Conservation (phyloP, 768 basidiomycete genomes). For the Phlebiopsis flavidoalba region DNA sequence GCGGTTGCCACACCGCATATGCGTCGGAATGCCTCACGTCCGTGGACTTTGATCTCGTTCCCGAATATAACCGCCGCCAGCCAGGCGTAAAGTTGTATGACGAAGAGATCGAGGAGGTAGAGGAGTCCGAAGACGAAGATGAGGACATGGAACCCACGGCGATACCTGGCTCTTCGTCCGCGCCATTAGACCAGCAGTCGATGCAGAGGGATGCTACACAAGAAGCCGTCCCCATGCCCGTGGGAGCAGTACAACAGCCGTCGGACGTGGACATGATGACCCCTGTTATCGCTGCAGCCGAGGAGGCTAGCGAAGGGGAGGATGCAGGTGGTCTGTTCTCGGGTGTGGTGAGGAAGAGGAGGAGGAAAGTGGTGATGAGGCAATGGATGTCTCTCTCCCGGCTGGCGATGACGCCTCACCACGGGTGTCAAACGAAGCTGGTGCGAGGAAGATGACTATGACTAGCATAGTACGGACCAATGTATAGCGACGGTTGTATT, state of each 20-base stretch:
- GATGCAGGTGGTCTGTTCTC: slow-evolving; percentile 78
- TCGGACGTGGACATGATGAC: slow-evolving; percentile 66
- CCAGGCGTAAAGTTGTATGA: slow-evolving; percentile 72
- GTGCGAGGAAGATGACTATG: slow-evolving; percentile 88
- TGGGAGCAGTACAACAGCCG: slow-evolving; percentile 57
- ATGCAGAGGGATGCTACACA: slow-evolving; percentile 13
- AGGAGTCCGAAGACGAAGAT: slow-evolving; percentile 66
- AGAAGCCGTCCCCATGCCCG: slow-evolving; percentile 12
- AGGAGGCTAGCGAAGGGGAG: slow-evolving; percentile 70
- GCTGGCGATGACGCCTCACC: slow-evolving; percentile 15
- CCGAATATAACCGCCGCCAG: slow-evolving; percentile 66
- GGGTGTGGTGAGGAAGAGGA: slow-evolving; percentile 74
- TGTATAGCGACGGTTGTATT: neutral
- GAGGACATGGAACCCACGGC: slow-evolving; percentile 68
- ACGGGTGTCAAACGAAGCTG: slow-evolving; percentile 75
- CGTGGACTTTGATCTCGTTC: slow-evolving; percentile 83
- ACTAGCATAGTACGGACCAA: slow-evolving; percentile 32
- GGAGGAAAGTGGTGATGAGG: slow-evolving; percentile 51
- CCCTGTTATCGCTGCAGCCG: slow-evolving; percentile 24
- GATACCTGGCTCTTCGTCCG: slow-evolving; percentile 33
- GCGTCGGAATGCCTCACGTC: slow-evolving; percentile 64
- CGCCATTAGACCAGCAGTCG: slow-evolving; percentile 15
- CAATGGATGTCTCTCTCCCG: slow-evolving; percentile 65
- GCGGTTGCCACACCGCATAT: slow-evolving; percentile 71
- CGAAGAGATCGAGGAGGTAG: slow-evolving; percentile 78